A percentile compares a stretch with the other conserved stretches of the same genome.
phyloP scores from a whole-genome alignment of 2,329 filamentous ascomycete genomes.

The Cercospora sp. region DNA sequence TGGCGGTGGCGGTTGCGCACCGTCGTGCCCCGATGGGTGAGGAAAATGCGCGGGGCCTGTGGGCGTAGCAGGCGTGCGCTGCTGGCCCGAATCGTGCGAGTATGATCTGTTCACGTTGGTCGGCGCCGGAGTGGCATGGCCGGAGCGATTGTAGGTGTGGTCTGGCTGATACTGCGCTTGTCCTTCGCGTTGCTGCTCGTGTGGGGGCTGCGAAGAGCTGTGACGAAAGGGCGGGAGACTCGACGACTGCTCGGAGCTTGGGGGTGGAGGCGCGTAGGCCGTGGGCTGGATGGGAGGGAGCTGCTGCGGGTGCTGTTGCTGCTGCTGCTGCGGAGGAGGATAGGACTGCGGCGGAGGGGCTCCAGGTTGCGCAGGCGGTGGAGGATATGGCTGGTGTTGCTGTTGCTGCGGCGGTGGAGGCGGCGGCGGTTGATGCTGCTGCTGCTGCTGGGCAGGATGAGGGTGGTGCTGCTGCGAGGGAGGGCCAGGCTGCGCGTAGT shows the following conservation, averaged over 20 bases:
- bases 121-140: slow-evolving; percentile 37
- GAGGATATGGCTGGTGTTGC: slow-evolving; percentile 23
- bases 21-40: slow-evolving; percentile 27
- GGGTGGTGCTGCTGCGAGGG: slow-evolving; percentile 19
- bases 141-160: slow-evolving; percentile 35
- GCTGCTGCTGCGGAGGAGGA: slow-evolving; percentile 16
- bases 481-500: slow-evolving; percentile 17
- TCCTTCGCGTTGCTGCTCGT: slow-evolving; percentile 33
- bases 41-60: slow-evolving; percentile 27
- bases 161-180: slow-evolving; percentile 32
- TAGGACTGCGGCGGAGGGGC: slow-evolving; percentile 23
- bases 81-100: slow-evolving; percentile 37
- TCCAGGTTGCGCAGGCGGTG: slow-evolving; percentile 23
- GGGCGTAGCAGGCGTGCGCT: slow-evolving; percentile 40
- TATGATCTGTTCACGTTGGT: slow-evolving; percentile 37
- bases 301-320: slow-evolving; percentile 12
- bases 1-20: slow-evolving; percentile 27
- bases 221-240: slow-evolving; percentile 34
- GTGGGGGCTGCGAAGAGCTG: slow-evolving; percentile 26
- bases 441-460: slow-evolving; percentile 16
- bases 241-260: slow-evolving; percentile 28
- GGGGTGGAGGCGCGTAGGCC: slow-evolving; percentile 28
- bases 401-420: slow-evolving; percentile 19
- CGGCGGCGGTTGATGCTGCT: slow-evolving; percentile 12
- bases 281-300: slow-evolving; percentile 34